phyloP scores from a whole-genome alignment of 768 basidiomycete species.

The Lentinula edodes region DNA sequence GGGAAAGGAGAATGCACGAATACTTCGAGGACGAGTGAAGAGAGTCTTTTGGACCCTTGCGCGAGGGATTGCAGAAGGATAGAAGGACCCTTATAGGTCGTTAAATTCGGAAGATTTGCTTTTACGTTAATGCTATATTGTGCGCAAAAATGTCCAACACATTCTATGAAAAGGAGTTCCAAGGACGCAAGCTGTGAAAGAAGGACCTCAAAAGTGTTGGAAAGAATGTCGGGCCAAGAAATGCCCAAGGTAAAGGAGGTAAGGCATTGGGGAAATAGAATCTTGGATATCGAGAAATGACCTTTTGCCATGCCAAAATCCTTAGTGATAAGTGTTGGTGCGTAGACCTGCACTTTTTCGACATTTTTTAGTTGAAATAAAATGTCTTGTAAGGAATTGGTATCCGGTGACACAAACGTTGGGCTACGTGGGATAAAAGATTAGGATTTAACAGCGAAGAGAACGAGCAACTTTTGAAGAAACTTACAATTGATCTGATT shows the following conservation, averaged over 20 bases:
- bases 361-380: not conserved
- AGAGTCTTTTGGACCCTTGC: not conserved
- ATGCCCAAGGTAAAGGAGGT: not conserved
- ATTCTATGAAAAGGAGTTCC: not conserved
- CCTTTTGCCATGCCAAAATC: not conserved
- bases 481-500: not conserved
- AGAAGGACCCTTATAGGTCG: not conserved
- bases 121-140: not conserved
- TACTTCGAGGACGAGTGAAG: not conserved
- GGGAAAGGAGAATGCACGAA: not conserved
- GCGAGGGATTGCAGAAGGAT: not conserved
- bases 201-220: not conserved
- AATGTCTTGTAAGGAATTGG: not conserved
- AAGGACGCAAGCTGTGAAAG: not conserved
- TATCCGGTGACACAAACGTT: not conserved
- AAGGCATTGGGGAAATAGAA: not conserved
- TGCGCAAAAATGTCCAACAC: not conserved
- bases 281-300: not conserved
- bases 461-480: not conserved
- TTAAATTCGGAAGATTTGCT: not conserved
- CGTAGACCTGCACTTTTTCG: not conserved
- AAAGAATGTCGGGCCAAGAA: not conserved
- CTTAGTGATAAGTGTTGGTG: not conserved
- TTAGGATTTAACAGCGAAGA: not conserved
- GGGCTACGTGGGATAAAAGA: not conserved